Evolutionary conservation across 73 alveolate genomes (phyloP), one percentile per base, ranked within the genome.

Genomic region (Effrenium voratum): DNA sequence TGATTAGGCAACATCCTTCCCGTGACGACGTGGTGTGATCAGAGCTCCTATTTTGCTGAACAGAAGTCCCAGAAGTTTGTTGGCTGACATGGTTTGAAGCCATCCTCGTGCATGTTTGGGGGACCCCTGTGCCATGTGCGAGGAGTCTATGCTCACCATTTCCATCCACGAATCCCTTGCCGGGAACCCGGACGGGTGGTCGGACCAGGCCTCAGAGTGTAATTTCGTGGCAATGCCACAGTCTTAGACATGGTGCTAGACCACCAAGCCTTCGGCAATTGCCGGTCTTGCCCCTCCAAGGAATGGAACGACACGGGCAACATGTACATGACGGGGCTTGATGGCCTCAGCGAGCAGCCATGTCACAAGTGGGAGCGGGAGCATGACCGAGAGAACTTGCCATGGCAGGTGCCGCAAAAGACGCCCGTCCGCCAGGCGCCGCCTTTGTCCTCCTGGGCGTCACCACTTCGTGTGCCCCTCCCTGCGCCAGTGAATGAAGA

Each of bases 101-200:
- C 66, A 10, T 52, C 66, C 28, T 52, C 28, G 10, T 52, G 66
- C 28, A 10, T 52, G 19, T n/a, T n/a, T n/a, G n/a, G n/a, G n/a
- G n/a, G n/a, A n/a, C n/a, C n/a, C n/a, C n/a, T n/a, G n/a, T n/a
- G n/a, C n/a, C n/a, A n/a, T n/a, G 30, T 34, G 24, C 45, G 68
- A 87, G 85, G 95, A 87, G 73, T 60, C 82, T 70, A 87, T 87
- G 95, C 95, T 87, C 84, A 87, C 95, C 95, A 87, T 87, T 85
- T 87, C 95, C 84, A 87, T 87, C 50, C 63, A 83, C 45, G 95
- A 87, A 45, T 87, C 95, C 95, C 95, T 87, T 50, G 95, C 95
- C 95, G 95, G 95, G 63, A 87, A 87, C 44, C 95, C 95, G 95
- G 95, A 87, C 85, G 95, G 95, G 41, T 87, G 83, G 84, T 87